Percentiles rank a stretch among this genome's conserved stretches.
Evolutionary conservation across 2,329 filamentous ascomycete species (phyloP).

Genomic region (Incumbomyces lentus): DNA sequence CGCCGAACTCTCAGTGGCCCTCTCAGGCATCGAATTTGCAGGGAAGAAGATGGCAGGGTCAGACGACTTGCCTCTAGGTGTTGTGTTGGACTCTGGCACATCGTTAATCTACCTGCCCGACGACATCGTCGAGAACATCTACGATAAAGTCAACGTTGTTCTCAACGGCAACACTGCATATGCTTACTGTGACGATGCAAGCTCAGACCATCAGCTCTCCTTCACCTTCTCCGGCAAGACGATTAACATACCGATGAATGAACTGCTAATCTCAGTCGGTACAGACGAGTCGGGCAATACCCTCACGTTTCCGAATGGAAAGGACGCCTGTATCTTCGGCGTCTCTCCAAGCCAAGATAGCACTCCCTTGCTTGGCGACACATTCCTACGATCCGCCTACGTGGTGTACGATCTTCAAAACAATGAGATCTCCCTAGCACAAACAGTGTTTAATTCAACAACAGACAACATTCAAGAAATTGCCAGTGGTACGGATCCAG

Average conservation of each 20-base stretch:
- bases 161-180: conserved; percentile 49
- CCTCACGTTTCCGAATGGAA: conserved; percentile 26
- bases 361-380: conserved; percentile 48
- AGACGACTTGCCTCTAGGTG: conserved; percentile 39
- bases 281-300: conserved; percentile 28
- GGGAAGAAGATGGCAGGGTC: conserved; percentile 17
- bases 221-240: conserved; percentile 48
- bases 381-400: conserved; percentile 53
- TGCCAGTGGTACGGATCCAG: conserved; percentile 34
- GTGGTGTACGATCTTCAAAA: conserved; percentile 52
- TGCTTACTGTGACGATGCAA: conserved; percentile 43
- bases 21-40: conserved; percentile 45
- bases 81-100: conserved; percentile 62
- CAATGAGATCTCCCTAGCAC: conserved; percentile 51
- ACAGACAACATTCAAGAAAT: conserved; percentile 44
- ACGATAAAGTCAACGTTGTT: conserved; percentile 47
- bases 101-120: conserved; percentile 58
- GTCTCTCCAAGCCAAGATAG: conserved; percentile 40
- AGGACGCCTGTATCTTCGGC: conserved; percentile 35
- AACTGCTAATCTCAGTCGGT: conserved; percentile 45
- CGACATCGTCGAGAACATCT: conserved; percentile 40
- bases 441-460: conserved; percentile 51
- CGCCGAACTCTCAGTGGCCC: conserved; percentile 57
- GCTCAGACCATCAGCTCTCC: conserved; percentile 40
- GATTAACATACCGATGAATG: conserved; percentile 45